These are phyloP conservation scores for Yamadazyma sp. DNA, from an alignment of 805 yeast genomes.

Conservation along the genomic window DNA sequence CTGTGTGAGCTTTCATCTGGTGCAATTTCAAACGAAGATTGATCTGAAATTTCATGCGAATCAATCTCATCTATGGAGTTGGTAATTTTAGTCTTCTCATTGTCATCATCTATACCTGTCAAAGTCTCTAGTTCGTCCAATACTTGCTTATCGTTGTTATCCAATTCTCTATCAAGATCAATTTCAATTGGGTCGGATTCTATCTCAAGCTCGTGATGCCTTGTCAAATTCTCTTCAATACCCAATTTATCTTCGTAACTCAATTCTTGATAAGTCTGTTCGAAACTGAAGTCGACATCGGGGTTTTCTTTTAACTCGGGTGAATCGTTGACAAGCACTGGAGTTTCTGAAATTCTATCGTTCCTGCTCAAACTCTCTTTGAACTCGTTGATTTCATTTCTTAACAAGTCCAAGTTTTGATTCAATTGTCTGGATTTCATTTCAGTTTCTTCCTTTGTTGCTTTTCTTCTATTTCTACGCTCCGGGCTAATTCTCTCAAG, in stretches of 20 bases:
- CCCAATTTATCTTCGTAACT: slow-evolving; percentile 39
- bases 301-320: slow-evolving; percentile 8
- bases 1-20: neutral
- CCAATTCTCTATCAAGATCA: neutral
- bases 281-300: slow-evolving; percentile 35
- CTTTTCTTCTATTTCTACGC: neutral
- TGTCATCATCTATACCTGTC: slow-evolving; percentile 6
- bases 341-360: slow-evolving; percentile 15
- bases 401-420: slow-evolving; percentile 37
- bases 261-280: slow-evolving; percentile 35
- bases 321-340: slow-evolving; percentile 14
- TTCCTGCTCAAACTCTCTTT: slow-evolving; percentile 36
- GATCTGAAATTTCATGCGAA: slow-evolving; percentile 13
- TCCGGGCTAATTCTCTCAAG: slow-evolving; percentile 4
- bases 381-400: slow-evolving; percentile 43
- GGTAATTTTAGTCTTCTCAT: slow-evolving; percentile 1
- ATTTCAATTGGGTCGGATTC: neutral
- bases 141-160: neutral
- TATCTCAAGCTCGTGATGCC: neutral
- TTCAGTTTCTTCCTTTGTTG: slow-evolving; percentile 8
- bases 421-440: slow-evolving; percentile 34
- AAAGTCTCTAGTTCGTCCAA: slow-evolving; percentile 4
- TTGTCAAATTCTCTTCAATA: slow-evolving; percentile 14
- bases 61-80: slow-evolving; percentile 11
- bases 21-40: slow-evolving; percentile 8